A percentile compares a stretch with the other conserved stretches of the same genome.
phyloP scores from a whole-genome alignment of 305 asterid species.

The Fraxinus nigra region DNA sequence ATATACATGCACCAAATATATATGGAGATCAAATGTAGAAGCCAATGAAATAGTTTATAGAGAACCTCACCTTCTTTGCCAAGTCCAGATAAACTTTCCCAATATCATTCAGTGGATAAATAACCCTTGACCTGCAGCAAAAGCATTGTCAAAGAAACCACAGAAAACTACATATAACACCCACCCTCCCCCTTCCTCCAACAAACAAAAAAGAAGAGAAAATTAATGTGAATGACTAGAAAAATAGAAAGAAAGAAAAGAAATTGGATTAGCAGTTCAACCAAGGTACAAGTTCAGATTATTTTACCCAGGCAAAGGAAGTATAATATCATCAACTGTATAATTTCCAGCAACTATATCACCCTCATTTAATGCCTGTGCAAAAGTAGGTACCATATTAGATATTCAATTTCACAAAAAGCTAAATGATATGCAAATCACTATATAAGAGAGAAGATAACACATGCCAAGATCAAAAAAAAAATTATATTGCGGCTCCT shows the following conservation, averaged over 20 bases:
- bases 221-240: neutral
- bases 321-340: conserved; percentile 66
- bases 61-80: conserved; percentile 62
- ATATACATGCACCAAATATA: neutral
- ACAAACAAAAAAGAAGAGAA: neutral
- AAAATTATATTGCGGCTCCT: neutral
- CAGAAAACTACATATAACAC: conserved; percentile 1
- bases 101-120: conserved; percentile 73
- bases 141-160: conserved; percentile 12
- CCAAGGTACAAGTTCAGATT: conserved; percentile 15
- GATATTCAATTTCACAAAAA: neutral
- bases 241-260: neutral
- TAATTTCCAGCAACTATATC: conserved; percentile 70
- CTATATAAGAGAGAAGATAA: neutral
- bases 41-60: neutral
- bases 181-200: neutral
- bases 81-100: conserved; percentile 66
- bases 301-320: conserved; percentile 94
- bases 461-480: neutral
- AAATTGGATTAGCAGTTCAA: conserved; percentile 13
- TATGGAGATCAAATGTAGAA: neutral
- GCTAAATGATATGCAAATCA: neutral
- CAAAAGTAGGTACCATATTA: conserved; percentile 11
- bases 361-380: conserved; percentile 69
- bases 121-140: conserved; percentile 75